phyloP scores from a whole-genome alignment of 257 asterid genomes.

The Solanum paucissectum region DNA sequence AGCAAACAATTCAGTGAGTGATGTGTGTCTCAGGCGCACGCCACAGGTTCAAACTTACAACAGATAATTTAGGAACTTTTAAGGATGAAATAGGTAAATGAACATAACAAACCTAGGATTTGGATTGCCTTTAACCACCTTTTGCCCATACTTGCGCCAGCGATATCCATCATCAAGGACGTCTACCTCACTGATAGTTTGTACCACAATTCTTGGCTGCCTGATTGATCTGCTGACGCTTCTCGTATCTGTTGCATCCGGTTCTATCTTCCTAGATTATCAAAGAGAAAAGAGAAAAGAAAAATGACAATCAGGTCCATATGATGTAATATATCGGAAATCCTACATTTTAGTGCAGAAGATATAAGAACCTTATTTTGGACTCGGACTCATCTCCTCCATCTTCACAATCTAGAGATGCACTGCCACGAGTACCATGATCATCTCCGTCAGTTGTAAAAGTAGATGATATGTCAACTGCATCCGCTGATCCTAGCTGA shows the following conservation, averaged over 20 bases:
- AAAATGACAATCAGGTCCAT: neutral
- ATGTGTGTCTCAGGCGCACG: neutral
- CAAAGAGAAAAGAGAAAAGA: neutral
- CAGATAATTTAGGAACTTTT: neutral
- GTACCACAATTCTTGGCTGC: constrained; percentile 85
- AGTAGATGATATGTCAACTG: constrained; percentile 36
- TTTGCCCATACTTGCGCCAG: constrained; percentile 96
- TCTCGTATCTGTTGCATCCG: constrained; percentile 18
- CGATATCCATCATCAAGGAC: constrained; percentile 85
- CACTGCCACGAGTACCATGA: constrained; percentile 48
- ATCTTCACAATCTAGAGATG: constrained; percentile 45
- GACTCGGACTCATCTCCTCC: constrained; percentile 76
- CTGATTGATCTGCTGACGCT: constrained; percentile 46
- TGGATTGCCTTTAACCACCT: constrained; percentile 91
- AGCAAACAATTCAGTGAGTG: neutral
- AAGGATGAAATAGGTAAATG: neutral
- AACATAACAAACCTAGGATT: constrained; percentile 58
- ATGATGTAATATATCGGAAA: neutral
- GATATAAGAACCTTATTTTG: constrained; percentile 53
- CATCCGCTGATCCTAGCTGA: constrained; percentile 38
- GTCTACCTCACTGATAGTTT: constrained; percentile 83
- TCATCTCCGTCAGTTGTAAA: constrained; percentile 55
- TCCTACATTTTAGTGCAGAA: neutral
- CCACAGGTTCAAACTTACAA: neutral
- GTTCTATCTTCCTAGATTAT: constrained; percentile 37